These are phyloP conservation scores for Aspergillus saccharolyticus DNA, from an alignment of 495 filamentous ascomycete species.

Conservation along the genomic window DNA sequence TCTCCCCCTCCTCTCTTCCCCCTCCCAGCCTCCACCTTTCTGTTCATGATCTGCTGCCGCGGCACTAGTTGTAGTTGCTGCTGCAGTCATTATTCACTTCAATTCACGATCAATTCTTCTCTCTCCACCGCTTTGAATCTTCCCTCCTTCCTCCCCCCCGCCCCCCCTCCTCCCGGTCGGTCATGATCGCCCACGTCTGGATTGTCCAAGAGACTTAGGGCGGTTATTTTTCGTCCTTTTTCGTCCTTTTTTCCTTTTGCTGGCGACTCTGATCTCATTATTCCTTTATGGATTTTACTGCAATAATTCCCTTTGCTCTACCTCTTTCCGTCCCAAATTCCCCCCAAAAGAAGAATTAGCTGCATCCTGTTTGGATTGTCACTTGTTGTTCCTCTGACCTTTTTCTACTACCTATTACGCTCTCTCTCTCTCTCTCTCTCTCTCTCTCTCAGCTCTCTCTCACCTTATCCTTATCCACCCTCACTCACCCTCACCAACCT, in stretches of 20 bases:
- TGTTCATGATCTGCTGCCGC: constrained; percentile 24
- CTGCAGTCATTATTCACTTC: constrained; percentile 17
- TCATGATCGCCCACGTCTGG: constrained; percentile 17
- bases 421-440: too few species aligned
- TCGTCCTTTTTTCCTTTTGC: constrained; percentile 9
- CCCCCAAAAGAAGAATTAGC: neutral
- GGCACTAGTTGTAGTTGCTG: constrained; percentile 18
- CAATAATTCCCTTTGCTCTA: constrained; percentile 7
- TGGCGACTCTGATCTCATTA: constrained; percentile 2
- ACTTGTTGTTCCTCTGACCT: constrained; percentile 5
- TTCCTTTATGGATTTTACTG: constrained; percentile 3
- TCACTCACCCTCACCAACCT: constrained; percentile 15
- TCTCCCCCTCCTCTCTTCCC: constrained; percentile 15
- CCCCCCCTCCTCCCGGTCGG: constrained; percentile 3
- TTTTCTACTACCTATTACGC: too few species aligned
- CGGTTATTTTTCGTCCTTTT: constrained; percentile 4
- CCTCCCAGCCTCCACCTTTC: constrained; percentile 17
- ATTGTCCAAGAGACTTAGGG: constrained; percentile 14
- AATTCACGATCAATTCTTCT: constrained; percentile 5
- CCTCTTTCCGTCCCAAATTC: constrained; percentile 1
- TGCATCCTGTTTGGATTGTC: neutral
- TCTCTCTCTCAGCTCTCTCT: constrained; percentile 6
- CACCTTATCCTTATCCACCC: constrained; percentile 9
- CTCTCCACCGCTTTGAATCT: constrained; percentile 12
- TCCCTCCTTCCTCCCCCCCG: too few species aligned